Evolutionary conservation across 1,284 basidiomycete species (phyloP).

Genomic region (Pascua guehoae): DNA sequence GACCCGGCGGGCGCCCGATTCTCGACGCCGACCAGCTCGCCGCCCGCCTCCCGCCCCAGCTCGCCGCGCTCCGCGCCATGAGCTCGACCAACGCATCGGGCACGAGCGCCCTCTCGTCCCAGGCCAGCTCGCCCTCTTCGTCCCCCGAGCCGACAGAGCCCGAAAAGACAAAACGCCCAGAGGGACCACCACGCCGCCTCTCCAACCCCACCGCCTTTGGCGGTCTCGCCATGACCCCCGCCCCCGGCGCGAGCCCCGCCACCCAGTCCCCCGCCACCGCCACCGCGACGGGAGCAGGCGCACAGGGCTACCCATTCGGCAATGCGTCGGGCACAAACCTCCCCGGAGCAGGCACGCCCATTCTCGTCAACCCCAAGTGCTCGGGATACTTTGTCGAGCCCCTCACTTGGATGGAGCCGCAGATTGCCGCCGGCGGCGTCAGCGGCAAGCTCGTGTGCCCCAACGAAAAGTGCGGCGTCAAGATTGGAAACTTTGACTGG

Average conservation of each 20-base stretch:
- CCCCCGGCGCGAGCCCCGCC: no score
- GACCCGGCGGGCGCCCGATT: slow-evolving; percentile 6
- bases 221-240: background rate
- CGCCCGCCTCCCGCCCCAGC: slow-evolving; percentile 41
- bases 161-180: no score
- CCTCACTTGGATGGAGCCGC: slow-evolving; percentile 93
- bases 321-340: slow-evolving; percentile 2
- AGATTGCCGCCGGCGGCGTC: slow-evolving; percentile 67
- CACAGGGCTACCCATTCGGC: background rate
- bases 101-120: no score
- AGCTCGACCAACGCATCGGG: background rate
- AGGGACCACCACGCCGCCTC: slow-evolving; percentile 2
- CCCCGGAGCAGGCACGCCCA: slow-evolving; percentile 57
- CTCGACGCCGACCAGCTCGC: slow-evolving; percentile 36
- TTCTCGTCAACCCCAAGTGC: slow-evolving; percentile 70
- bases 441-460: slow-evolving; percentile 88
- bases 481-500: slow-evolving; percentile 96
- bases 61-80: slow-evolving; percentile 34
- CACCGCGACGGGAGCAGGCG: no score
- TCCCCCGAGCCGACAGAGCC: background rate
- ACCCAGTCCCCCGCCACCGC: no score
- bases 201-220: background rate
- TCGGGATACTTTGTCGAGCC: slow-evolving; percentile 97
- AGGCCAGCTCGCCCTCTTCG: background rate
- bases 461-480: slow-evolving; percentile 79